A percentile compares a stretch with the other conserved stretches of the same genome.
These are phyloP conservation scores for Skeletonema potamos DNA, from an alignment of 108 stramenopile species.

Conservation along the genomic window DNA sequence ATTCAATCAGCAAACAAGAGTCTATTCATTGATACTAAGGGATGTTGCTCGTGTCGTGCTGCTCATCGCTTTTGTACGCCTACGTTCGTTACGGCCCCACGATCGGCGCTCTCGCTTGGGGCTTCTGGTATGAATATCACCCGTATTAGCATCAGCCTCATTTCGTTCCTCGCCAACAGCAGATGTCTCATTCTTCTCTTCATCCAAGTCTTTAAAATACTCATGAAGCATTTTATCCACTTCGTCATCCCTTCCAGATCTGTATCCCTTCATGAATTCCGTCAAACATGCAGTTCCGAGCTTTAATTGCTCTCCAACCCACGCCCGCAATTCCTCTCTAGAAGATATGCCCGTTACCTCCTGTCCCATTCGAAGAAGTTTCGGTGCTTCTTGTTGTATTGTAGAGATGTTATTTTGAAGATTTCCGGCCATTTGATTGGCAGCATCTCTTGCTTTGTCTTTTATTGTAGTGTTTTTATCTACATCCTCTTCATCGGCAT, in stretches of 20 bases:
- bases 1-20: neutral
- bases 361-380: constrained; percentile 53
- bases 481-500: constrained; percentile 10
- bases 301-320: constrained; percentile 66
- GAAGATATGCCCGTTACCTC: constrained; percentile 64
- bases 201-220: constrained; percentile 73
- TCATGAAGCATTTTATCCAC: constrained; percentile 81
- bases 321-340: constrained; percentile 58
- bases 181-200: constrained; percentile 4
- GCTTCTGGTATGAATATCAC: neutral
- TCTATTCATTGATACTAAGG: neutral
- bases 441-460: constrained; percentile 28
- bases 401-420: constrained; percentile 56
- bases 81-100: constrained; percentile 37
- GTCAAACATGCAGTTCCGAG: constrained; percentile 63
- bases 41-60: neutral
- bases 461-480: constrained; percentile 1
- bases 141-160: neutral
- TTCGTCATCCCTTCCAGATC: constrained; percentile 81
- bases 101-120: constrained; percentile 4
- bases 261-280: constrained; percentile 87
- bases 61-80: neutral
- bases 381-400: constrained; percentile 41
- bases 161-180: neutral
- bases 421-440: constrained; percentile 46